Conservation (phyloP, 2,329 filamentous ascomycete genomes). For the Fusarium sp. region DNA sequence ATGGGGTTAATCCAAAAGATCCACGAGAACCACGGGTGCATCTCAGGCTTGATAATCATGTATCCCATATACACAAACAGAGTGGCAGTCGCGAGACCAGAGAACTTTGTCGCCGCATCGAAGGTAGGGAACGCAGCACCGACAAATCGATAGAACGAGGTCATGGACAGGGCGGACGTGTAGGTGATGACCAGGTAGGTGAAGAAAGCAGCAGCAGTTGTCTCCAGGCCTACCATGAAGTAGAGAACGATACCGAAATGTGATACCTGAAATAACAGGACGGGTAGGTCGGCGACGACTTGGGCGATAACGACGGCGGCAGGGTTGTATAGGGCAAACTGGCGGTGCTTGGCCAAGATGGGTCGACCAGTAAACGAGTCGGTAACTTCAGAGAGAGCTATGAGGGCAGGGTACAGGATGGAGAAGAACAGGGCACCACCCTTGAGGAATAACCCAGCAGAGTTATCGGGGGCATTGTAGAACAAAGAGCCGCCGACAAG, state of each 20-base stretch:
- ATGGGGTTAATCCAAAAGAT: constrained; percentile 75
- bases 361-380: constrained; percentile 71
- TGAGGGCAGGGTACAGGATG: constrained; percentile 70
- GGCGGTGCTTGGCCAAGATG: constrained; percentile 69
- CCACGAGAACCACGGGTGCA: constrained; percentile 74
- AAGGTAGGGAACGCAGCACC: constrained; percentile 68
- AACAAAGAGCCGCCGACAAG: constrained; percentile 75
- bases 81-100: constrained; percentile 62
- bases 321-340: constrained; percentile 70
- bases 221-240: constrained; percentile 71
- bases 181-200: constrained; percentile 66
- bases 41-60: constrained; percentile 70
- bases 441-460: constrained; percentile 72
- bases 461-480: constrained; percentile 71
- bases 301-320: constrained; percentile 69
- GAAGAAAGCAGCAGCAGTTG: constrained; percentile 67
- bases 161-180: constrained; percentile 60
- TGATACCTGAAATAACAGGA: constrained; percentile 69
- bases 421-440: constrained; percentile 74
- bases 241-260: constrained; percentile 70
- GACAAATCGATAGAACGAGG: constrained; percentile 67
- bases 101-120: constrained; percentile 69
- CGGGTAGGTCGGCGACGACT: constrained; percentile 65
- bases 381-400: constrained; percentile 75
- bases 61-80: constrained; percentile 73